Percentiles rank a stretch among this genome's conserved stretches.
These are phyloP conservation scores for Yarrowia alimentaria DNA, from an alignment of 805 yeast species.

Conservation along the genomic window DNA sequence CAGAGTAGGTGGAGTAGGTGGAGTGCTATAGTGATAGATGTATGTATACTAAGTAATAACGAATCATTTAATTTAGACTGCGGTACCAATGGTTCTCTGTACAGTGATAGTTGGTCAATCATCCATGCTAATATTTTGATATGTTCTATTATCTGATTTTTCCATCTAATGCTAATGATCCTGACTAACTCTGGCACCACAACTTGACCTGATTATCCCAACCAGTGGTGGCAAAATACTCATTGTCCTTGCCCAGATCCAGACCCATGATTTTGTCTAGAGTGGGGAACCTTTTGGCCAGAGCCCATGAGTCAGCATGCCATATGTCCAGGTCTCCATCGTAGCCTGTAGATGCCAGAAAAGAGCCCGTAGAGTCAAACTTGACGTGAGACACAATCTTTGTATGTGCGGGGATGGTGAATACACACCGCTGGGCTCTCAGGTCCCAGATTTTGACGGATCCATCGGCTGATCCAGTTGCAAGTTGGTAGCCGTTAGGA, in stretches of 20 bases:
- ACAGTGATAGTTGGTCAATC: too few relatives aligned
- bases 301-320: slow-evolving; percentile 69
- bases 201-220: slow-evolving; percentile 81
- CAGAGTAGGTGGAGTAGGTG: too few relatives aligned
- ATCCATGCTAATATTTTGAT: too few relatives aligned
- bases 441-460: slow-evolving; percentile 83
- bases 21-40: too few relatives aligned
- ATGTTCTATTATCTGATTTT: too few relatives aligned
- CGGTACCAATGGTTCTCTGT: too few relatives aligned
- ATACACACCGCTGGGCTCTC: slow-evolving; percentile 48
- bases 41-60: too few relatives aligned
- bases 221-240: slow-evolving; percentile 59
- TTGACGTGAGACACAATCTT: slow-evolving; percentile 66
- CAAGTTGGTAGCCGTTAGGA: slow-evolving; percentile 68
- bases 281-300: slow-evolving; percentile 43
- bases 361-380: slow-evolving; percentile 49
- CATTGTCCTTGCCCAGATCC: slow-evolving; percentile 50
- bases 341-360: slow-evolving; percentile 62
- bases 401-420: slow-evolving; percentile 69
- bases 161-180: too few relatives aligned
- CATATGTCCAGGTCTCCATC: slow-evolving; percentile 63
- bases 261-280: slow-evolving; percentile 71
- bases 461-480: slow-evolving; percentile 84
- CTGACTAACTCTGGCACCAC: slow-evolving; percentile 47
- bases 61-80: too few relatives aligned